phyloP scores from a whole-genome alignment of 371 early-diverging fungal species.

The Coemansia sp. region DNA sequence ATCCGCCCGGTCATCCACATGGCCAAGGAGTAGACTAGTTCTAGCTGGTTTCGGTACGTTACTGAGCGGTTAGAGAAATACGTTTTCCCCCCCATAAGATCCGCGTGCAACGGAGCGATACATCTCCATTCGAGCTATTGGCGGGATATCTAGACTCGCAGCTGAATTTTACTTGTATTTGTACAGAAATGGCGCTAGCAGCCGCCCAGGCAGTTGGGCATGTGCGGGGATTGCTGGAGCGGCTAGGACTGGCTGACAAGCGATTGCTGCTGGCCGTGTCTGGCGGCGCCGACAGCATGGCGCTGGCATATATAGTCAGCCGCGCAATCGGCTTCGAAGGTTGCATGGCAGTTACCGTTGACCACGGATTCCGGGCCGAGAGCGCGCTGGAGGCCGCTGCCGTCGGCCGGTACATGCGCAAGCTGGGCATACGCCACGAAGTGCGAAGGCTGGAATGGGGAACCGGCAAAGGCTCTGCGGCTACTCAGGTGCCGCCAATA shows the following conservation, averaged over 20 bases:
- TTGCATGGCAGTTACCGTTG: conserved; percentile 46
- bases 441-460: conserved; percentile 23
- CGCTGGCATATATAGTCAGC: conserved; percentile 46
- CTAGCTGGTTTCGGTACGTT: too few relatives aligned
- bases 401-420: conserved; percentile 24
- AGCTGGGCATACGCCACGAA: conserved; percentile 34
- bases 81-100: too few relatives aligned
- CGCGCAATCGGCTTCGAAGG: conserved; percentile 12
- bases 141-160: too few relatives aligned
- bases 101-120: too few relatives aligned
- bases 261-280: conserved; percentile 49
- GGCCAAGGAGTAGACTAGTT: conserved; percentile 15
- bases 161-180: neutral
- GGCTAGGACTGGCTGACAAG: conserved; percentile 21
- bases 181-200: neutral
- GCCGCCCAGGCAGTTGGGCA: conserved; percentile 13
- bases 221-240: conserved; percentile 17
- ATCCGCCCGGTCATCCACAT: conserved; percentile 51
- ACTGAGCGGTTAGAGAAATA: too few relatives aligned
- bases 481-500: conserved; percentile 3
- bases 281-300: conserved; percentile 54
- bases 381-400: conserved; percentile 41
- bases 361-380: conserved; percentile 49
- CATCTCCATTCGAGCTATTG: too few relatives aligned
- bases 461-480: too few relatives aligned